Conservation (phyloP, 192 early-diverging fungal species). For the Umbelopsis vinacea region DNA sequence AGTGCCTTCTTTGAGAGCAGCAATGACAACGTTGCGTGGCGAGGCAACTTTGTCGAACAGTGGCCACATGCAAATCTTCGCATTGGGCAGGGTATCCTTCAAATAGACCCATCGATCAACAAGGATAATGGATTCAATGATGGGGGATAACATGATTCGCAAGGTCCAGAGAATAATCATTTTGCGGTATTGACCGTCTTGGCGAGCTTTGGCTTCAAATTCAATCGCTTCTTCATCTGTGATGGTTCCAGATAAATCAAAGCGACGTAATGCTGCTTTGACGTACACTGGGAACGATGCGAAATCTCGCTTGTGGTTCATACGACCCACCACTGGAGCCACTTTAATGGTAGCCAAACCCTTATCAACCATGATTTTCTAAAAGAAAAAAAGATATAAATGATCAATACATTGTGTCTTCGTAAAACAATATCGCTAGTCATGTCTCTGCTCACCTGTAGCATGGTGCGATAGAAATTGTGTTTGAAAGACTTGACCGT, state of each 20-base stretch:
- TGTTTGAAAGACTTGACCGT: conserved; percentile 64
- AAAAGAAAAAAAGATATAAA: background rate
- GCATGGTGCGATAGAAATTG: conserved; percentile 75
- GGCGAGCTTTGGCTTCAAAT: conserved; percentile 44
- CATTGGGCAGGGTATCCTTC: conserved; percentile 50
- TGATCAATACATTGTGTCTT: background rate
- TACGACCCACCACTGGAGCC: conserved; percentile 63
- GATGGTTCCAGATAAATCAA: conserved; percentile 46
- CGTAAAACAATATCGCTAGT: too few relatives aligned
- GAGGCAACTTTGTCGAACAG: conserved; percentile 65
- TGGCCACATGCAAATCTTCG: conserved; percentile 54
- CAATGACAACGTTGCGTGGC: conserved; percentile 69
- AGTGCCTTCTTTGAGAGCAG: conserved; percentile 46
- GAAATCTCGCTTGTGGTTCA: conserved; percentile 57
- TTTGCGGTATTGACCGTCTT: conserved; percentile 48
- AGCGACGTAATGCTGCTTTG: conserved; percentile 61
- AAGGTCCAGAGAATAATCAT: conserved; percentile 87
- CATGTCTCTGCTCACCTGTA: conserved; percentile 54
- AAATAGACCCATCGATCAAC: conserved; percentile 76
- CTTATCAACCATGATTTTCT: conserved; percentile 62
- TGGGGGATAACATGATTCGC: conserved; percentile 70
- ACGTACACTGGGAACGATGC: conserved; percentile 59
- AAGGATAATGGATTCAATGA: conserved; percentile 79
- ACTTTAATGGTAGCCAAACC: conserved; percentile 46
- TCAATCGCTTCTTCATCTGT: conserved; percentile 46